Evolutionary conservation across 169 alveolate genomes (phyloP).

Genomic region (Theileria sp.): DNA sequence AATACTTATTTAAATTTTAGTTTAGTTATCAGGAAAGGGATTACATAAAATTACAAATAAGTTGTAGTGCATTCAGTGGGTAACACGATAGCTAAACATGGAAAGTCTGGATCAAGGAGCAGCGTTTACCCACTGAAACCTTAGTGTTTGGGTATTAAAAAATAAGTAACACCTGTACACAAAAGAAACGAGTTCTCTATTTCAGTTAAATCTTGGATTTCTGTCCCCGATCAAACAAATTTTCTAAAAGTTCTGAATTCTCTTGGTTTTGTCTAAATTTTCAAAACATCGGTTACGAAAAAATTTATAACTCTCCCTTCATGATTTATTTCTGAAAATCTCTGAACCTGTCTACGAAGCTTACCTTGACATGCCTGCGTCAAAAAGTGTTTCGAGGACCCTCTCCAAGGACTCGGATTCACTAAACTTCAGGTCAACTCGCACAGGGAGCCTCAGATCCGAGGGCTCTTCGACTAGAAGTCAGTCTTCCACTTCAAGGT

Average conservation of each 20-base stretch:
- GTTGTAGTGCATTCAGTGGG: not conserved
- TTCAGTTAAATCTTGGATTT: not conserved
- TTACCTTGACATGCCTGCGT: constrained; percentile 2
- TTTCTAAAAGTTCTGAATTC: not conserved
- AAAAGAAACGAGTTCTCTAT: not conserved
- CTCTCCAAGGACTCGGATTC: constrained; percentile 22
- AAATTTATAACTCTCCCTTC: not conserved
- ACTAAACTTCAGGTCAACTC: not conserved
- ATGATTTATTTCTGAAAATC: not conserved
- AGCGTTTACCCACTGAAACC: not conserved
- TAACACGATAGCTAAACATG: not conserved
- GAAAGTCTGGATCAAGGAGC: not conserved
- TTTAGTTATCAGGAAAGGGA: not conserved
- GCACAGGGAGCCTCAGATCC: constrained; percentile 8
- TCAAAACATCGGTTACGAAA: not conserved
- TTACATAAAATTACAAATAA: not conserved
- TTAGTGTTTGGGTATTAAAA: not conserved
- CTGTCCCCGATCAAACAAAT: not conserved
- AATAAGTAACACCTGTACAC: not conserved
- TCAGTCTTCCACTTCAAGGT: not conserved
- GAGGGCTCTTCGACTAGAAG: not conserved
- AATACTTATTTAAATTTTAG: too few species aligned
- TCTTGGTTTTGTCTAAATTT: not conserved
- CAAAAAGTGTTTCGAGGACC: constrained; percentile 11
- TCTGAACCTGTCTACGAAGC: not conserved